Evolutionary conservation across 176 grass and related monocot species (phyloP).

Genomic region (Oryza glaberrima): DNA sequence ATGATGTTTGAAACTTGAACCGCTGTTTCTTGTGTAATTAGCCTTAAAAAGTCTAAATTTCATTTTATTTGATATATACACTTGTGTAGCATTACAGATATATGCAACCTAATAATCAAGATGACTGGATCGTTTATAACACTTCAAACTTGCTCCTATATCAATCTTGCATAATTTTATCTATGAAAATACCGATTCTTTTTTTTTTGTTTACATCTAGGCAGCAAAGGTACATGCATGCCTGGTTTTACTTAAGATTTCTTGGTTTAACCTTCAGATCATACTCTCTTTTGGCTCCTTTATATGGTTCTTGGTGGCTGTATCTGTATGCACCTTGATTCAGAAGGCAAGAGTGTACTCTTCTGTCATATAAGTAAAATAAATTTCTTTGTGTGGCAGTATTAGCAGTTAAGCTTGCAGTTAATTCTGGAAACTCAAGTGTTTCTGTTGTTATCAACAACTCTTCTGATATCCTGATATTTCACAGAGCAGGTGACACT

Average conservation of each 20-base stretch:
- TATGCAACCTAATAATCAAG: background rate
- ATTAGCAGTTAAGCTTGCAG: background rate
- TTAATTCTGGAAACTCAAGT: background rate
- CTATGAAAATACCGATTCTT: background rate
- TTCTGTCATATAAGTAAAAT: background rate
- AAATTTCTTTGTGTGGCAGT: background rate
- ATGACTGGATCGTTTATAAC: background rate
- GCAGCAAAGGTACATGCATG: background rate
- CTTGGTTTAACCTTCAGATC: background rate
- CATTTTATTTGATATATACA: background rate
- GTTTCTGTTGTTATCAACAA: background rate
- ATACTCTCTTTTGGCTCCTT: background rate
- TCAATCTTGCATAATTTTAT: background rate
- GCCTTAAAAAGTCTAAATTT: background rate
- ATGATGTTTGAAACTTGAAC: background rate
- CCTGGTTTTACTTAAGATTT: background rate
- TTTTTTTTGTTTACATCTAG: background rate
- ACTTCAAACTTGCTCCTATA: background rate
- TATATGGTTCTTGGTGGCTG: background rate
- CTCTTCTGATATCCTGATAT: background rate
- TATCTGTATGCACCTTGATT: background rate
- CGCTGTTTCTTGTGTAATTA: background rate
- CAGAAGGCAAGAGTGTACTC: background rate
- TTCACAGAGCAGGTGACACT: background rate
- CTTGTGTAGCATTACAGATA: background rate